phyloP scores from a whole-genome alignment of 2,329 filamentous ascomycete species.

The Dactylonectria estremocensis region DNA sequence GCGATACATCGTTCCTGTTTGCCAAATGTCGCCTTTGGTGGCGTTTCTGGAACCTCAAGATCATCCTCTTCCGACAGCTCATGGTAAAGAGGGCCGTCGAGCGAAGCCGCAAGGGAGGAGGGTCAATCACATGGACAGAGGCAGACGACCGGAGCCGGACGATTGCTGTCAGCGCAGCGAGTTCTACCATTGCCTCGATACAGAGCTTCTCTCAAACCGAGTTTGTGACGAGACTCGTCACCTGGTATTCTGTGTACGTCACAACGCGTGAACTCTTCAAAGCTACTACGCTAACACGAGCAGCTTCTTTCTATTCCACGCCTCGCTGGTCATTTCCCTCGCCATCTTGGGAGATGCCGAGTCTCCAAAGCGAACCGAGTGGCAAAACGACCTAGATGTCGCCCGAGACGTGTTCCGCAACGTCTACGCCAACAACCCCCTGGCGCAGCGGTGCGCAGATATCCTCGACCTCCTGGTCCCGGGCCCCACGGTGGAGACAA shows the following conservation, averaged over 20 bases:
- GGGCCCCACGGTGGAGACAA: background rate
- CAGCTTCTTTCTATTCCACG: conserved; percentile 53
- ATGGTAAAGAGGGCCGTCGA: conserved; percentile 47
- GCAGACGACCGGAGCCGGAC: conserved; percentile 43
- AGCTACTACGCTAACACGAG: background rate
- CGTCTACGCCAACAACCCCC: conserved; percentile 42
- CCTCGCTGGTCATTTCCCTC: conserved; percentile 49
- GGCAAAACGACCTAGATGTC: conserved; percentile 49
- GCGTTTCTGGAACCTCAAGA: conserved; percentile 53
- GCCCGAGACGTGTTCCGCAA: conserved; percentile 45
- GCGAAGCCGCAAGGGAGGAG: conserved; percentile 27
- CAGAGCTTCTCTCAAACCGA: background rate
- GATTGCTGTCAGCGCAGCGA: conserved; percentile 47
- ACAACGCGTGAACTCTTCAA: background rate
- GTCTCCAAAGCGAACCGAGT: conserved; percentile 44
- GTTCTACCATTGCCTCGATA: conserved; percentile 44
- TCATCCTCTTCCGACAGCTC: conserved; percentile 50
- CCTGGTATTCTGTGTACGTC: conserved; percentile 52
- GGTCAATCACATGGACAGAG: conserved; percentile 23
- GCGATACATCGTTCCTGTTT: conserved; percentile 45
- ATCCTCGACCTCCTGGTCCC: conserved; percentile 48
- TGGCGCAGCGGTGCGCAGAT: conserved; percentile 48
- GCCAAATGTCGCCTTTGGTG: conserved; percentile 50
- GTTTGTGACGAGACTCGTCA: conserved; percentile 42
- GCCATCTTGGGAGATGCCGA: conserved; percentile 48